Base-by-base conservation (phyloP, 805 yeast species). In the Starmerella potacharoeniae region DNA sequence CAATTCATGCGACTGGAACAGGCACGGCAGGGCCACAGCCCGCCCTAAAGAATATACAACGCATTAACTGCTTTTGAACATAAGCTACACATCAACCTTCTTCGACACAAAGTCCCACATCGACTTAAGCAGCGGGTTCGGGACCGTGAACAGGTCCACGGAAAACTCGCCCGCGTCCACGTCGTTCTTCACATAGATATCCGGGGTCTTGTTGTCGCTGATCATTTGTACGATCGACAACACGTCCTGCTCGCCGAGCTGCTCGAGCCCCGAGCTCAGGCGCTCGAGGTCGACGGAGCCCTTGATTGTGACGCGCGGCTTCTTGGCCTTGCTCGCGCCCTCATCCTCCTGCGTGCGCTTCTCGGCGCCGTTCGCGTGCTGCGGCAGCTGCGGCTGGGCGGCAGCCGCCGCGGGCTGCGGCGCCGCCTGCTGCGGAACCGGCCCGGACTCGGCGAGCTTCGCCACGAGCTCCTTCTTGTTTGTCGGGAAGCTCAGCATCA, bases 151-250 rank as follows among this genome's bases (percentile, higher is more conserved):
- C 63, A 91, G 77, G 72, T 91, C 98, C 86, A 91, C 87, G 53
- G 95, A 88, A 69, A 93, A 91, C 73, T 93, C 97, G 52, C 98
- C 98, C 64, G 87, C 91, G 59, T 91, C 97, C 51, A 87, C 89
- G 65, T 91, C 95, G 69, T 93, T 91, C 68, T 90, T 90, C 64
- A 91, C 84, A 71, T 85, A 89, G 95, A 91, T 91, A 49, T 91
- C 97, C 46, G 87, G 81, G 5, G 97, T 88, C 67, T 87, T 80
- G 72, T 93, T 93, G 69, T 91, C 97, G 45, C 95, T 89, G 42
- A 91, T 93, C 96, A 91, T 90, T 71, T 91, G 97, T 54, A 91
- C 97, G 49, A 93, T 93, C 36, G 89, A 95, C 51, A 93, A 80
- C 62, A 91, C 75, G 70, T 93, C 97, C 67, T 93, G 97, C 71